Conservation (phyloP, 257 asterid species). For the Solanum infundibuliforme region DNA sequence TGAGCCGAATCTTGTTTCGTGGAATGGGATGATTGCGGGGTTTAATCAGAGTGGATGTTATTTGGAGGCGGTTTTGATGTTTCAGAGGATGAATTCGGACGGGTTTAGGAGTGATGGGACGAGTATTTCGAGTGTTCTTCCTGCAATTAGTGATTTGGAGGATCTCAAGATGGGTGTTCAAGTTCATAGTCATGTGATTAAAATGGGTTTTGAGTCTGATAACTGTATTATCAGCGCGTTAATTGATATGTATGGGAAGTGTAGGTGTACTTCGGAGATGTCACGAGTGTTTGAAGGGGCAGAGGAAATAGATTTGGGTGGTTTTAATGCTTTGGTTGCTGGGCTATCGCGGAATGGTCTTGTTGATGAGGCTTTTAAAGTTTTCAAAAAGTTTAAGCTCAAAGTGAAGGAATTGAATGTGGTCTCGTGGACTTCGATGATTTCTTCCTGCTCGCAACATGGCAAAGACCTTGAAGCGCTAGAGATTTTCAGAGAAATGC, state of each 20-base stretch:
- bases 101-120: slow-evolving; percentile 54
- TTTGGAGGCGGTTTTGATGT: slow-evolving; percentile 44
- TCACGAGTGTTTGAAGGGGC: slow-evolving; percentile 44
- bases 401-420: slow-evolving; percentile 54
- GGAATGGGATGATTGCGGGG: slow-evolving; percentile 97
- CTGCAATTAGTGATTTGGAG: slow-evolving; percentile 64
- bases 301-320: slow-evolving; percentile 44
- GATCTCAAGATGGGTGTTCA: slow-evolving; percentile 43
- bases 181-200: slow-evolving; percentile 58
- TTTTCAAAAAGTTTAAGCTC: slow-evolving; percentile 34
- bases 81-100: slow-evolving; percentile 48
- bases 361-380: slow-evolving; percentile 46
- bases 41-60: slow-evolving; percentile 71
- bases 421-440: slow-evolving; percentile 89
- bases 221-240: slow-evolving; percentile 68
- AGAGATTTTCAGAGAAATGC: slow-evolving; percentile 79
- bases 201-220: slow-evolving; percentile 47
- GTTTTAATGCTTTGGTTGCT: slow-evolving; percentile 63
- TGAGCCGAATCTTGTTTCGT: slow-evolving; percentile 57
- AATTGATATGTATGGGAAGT: slow-evolving; percentile 74
- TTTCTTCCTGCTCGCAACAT: slow-evolving; percentile 78
- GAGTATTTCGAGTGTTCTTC: slow-evolving; percentile 74
- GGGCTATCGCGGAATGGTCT: slow-evolving; percentile 78
- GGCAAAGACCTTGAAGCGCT: slow-evolving; percentile 83
- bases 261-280: slow-evolving; percentile 41